A percentile compares a stretch with the other conserved stretches of the same genome.
phyloP scores from a whole-genome alignment of 2,329 filamentous ascomycete genomes.

The Boeremia exigua region DNA sequence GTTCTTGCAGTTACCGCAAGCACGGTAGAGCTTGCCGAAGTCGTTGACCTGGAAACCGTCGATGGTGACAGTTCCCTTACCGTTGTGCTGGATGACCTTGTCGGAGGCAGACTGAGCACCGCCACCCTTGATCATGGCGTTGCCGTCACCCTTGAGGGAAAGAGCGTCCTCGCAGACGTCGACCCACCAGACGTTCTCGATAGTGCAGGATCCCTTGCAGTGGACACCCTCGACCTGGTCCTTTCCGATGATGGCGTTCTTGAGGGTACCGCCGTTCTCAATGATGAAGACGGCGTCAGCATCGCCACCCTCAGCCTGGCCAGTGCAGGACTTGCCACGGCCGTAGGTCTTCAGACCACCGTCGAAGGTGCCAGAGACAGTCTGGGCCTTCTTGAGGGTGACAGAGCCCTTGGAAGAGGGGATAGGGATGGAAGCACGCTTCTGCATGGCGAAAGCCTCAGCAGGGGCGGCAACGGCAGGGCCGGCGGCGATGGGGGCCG shows the following conservation, averaged over 20 bases:
- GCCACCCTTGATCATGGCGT: conserved; percentile 49
- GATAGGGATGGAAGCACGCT: conserved; percentile 40
- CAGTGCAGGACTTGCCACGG: conserved; percentile 48
- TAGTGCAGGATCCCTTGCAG: conserved; percentile 58
- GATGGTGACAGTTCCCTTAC: conserved; percentile 49
- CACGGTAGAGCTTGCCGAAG: conserved; percentile 54
- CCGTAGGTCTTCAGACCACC: conserved; percentile 45
- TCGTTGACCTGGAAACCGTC: conserved; percentile 45
- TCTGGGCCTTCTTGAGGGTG: conserved; percentile 32
- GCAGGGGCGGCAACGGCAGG: conserved; percentile 31
- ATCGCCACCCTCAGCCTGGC: conserved; percentile 53
- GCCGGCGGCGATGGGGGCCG: conserved; percentile 36
- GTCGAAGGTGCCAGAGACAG: conserved; percentile 37
- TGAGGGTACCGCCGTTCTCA: conserved; percentile 58
- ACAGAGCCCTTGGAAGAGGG: conserved; percentile 42
- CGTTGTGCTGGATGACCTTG: conserved; percentile 52
- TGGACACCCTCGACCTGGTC: conserved; percentile 60
- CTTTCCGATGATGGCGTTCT: conserved; percentile 63
- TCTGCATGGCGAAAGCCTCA: conserved; percentile 35
- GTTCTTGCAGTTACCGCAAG: conserved; percentile 59
- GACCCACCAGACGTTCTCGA: conserved; percentile 55
- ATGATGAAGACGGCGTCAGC: conserved; percentile 61
- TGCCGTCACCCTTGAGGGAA: conserved; percentile 45
- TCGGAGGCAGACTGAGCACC: conserved; percentile 49
- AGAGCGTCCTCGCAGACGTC: conserved; percentile 53